Conservation (phyloP, 1,139 yeast species). For the Wickerhamomyces sp. region DNA sequence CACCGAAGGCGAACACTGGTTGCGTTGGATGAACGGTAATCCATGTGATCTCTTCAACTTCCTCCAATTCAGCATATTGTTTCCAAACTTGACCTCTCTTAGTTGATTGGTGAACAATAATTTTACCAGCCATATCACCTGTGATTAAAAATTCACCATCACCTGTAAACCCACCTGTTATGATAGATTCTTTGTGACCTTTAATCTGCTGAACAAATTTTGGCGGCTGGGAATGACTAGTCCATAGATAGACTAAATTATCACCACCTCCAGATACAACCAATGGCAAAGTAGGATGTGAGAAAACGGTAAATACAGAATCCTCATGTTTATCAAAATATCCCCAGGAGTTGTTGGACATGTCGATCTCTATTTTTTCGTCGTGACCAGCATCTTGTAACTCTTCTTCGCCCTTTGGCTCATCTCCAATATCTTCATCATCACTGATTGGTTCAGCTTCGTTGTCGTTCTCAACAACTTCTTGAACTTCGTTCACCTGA, state of each 20-base stretch:
- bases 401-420: slow-evolving; percentile 27
- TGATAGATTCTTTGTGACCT: slow-evolving; percentile 85
- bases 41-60: slow-evolving; percentile 84
- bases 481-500: slow-evolving; percentile 20
- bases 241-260: slow-evolving; percentile 85
- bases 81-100: slow-evolving; percentile 84
- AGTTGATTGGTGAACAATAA: slow-evolving; percentile 65
- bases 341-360: slow-evolving; percentile 83
- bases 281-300: slow-evolving; percentile 79
- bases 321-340: slow-evolving; percentile 88
- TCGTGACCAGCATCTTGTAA: slow-evolving; percentile 26
- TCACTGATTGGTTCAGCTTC: slow-evolving; percentile 27
- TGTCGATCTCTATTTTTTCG: slow-evolving; percentile 53
- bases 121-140: slow-evolving; percentile 91
- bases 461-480: slow-evolving; percentile 20
- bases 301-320: slow-evolving; percentile 70
- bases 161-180: slow-evolving; percentile 74
- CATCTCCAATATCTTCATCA: slow-evolving; percentile 34
- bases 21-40: slow-evolving; percentile 73
- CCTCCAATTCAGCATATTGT: slow-evolving; percentile 65
- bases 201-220: slow-evolving; percentile 65
- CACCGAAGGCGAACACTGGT: slow-evolving; percentile 87
- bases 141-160: slow-evolving; percentile 81
- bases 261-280: slow-evolving; percentile 91
- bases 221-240: slow-evolving; percentile 81